Evolutionary conservation across 2,329 filamentous ascomycete species (phyloP).

Genomic region (Penicillium sp.): DNA sequence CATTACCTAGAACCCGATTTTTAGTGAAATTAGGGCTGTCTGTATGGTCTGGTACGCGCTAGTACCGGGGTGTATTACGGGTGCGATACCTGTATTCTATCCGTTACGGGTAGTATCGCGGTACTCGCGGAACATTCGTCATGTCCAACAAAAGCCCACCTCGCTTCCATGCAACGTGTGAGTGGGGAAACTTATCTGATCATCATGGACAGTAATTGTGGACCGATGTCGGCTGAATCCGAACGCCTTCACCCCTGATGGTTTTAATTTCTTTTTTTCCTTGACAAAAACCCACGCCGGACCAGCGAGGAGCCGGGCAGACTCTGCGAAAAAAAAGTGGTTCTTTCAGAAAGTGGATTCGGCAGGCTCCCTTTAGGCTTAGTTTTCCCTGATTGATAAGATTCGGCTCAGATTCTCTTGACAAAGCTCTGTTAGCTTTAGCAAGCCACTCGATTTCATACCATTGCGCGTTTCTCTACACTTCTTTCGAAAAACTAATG

Average conservation of each 20-base stretch:
- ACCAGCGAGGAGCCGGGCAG: not conserved
- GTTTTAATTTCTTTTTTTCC: not conserved
- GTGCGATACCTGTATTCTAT: not conserved
- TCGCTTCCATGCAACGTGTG: not conserved
- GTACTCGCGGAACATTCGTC: not conserved
- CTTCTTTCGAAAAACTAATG: not conserved
- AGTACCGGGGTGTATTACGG: not conserved
- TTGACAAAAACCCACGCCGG: not conserved
- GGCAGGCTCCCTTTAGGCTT: not conserved
- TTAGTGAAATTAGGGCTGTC: not conserved
- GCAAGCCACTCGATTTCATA: slow-evolving; percentile 1
- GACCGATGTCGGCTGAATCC: slow-evolving; percentile 10
- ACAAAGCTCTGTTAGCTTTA: slow-evolving; percentile 6
- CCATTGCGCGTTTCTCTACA: not conserved
- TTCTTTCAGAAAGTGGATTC: not conserved
- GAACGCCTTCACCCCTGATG: not conserved
- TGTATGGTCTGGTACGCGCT: not conserved
- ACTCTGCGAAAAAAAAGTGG: not conserved
- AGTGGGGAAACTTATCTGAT: slow-evolving; percentile 2
- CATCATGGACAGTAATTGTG: slow-evolving; percentile 1
- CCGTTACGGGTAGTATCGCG: not conserved
- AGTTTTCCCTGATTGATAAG: slow-evolving; percentile 7
- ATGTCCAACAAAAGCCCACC: not conserved
- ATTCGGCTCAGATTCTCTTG: not conserved
- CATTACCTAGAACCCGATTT: not conserved